Conservation (phyloP, 805 yeast genomes). For the Clavispora fructus region DNA sequence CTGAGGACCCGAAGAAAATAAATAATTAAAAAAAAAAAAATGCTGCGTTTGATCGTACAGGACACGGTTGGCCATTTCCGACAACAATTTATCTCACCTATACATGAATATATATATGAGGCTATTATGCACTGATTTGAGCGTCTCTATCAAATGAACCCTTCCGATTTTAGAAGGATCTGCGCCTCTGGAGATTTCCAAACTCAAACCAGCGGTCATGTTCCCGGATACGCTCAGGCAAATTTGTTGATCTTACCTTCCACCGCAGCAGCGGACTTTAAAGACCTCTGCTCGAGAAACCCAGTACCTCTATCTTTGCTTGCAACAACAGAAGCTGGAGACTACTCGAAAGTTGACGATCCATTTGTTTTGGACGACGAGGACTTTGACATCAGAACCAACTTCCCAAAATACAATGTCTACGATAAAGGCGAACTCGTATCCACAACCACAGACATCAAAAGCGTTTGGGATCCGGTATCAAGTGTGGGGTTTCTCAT, state of each 20-base stretch:
- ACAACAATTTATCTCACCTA: not conserved
- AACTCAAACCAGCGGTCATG: slow-evolving; percentile 11
- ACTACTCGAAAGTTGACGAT: slow-evolving; percentile 11
- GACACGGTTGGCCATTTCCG: not conserved
- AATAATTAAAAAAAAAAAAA: not conserved
- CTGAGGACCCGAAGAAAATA: not conserved
- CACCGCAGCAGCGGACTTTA: slow-evolving; percentile 27
- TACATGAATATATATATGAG: no score
- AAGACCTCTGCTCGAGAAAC: slow-evolving; percentile 29
- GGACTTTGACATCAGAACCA: slow-evolving; percentile 26
- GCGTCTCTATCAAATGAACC: not conserved
- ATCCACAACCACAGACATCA: slow-evolving; percentile 18
- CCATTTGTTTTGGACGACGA: slow-evolving; percentile 1
- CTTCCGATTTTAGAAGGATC: not conserved
- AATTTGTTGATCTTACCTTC: slow-evolving; percentile 32
- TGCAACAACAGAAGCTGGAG: slow-evolving; percentile 21
- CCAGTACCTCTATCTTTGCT: slow-evolving; percentile 38
- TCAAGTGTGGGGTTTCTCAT: slow-evolving; percentile 37
- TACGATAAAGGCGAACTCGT: slow-evolving; percentile 27
- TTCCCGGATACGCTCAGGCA: slow-evolving; percentile 32
- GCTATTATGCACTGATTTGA: no score
- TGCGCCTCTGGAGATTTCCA: not conserved
- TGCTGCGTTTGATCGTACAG: no score
- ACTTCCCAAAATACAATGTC: slow-evolving; percentile 30
- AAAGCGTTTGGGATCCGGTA: slow-evolving; percentile 23